Conservation (phyloP, 441 rosid species). For the Populus hybrid region DNA sequence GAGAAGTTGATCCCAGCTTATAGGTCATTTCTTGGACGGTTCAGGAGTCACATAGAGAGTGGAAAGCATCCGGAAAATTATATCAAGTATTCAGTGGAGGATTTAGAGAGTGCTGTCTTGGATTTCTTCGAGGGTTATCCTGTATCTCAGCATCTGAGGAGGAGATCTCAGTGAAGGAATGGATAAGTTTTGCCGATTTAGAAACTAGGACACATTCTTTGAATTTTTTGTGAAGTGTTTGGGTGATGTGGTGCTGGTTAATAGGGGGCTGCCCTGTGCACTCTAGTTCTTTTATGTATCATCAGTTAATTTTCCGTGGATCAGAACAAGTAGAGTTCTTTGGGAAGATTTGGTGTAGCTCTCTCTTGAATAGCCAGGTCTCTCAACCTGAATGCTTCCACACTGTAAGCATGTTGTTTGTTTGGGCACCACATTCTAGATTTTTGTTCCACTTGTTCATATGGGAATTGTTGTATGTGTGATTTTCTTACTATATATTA, state of each 20-base stretch:
- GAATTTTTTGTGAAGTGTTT: slow-evolving; percentile 49
- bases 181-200: slow-evolving; percentile 34
- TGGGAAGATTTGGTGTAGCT: slow-evolving; percentile 23
- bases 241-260: slow-evolving; percentile 37
- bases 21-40: slow-evolving; percentile 82
- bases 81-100: slow-evolving; percentile 81
- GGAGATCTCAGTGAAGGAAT: slow-evolving; percentile 61
- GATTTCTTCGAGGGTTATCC: slow-evolving; percentile 91
- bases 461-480: slow-evolving; percentile 39
- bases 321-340: slow-evolving; percentile 15
- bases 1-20: slow-evolving; percentile 82
- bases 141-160: slow-evolving; percentile 67
- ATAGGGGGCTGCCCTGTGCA: slow-evolving; percentile 25
- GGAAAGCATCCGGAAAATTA: slow-evolving; percentile 93
- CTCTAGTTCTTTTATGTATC: slow-evolving; percentile 20
- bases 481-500: slow-evolving; percentile 30
- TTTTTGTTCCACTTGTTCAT: slow-evolving; percentile 52
- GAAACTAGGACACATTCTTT: slow-evolving; percentile 68
- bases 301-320: slow-evolving; percentile 12
- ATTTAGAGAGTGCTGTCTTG: slow-evolving; percentile 72
- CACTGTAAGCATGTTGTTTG: slow-evolving; percentile 49
- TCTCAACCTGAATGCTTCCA: slow-evolving; percentile 46
- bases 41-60: slow-evolving; percentile 88
- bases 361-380: slow-evolving; percentile 32
- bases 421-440: slow-evolving; percentile 39